A percentile compares a stretch with the other conserved stretches of the same genome.
These are phyloP conservation scores for Phytophthora constricta DNA, from an alignment of 352 stramenopile species.

Conservation along the genomic window DNA sequence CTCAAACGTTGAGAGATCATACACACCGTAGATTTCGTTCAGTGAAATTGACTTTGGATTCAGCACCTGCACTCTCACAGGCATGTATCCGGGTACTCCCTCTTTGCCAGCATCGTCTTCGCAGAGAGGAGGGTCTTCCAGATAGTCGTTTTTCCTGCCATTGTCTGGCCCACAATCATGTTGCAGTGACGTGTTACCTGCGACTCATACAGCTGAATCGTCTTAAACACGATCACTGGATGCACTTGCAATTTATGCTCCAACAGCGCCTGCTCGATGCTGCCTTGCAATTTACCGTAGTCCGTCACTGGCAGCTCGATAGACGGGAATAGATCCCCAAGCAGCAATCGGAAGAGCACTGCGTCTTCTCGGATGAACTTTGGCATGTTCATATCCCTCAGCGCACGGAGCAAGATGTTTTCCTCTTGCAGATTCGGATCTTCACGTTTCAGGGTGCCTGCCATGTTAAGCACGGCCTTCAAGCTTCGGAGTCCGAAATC, in stretches of 20 bases:
- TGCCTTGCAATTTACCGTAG: conserved; percentile 91
- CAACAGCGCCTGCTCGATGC: conserved; percentile 87
- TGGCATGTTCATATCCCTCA: conserved; percentile 96
- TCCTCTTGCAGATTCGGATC: conserved; percentile 96
- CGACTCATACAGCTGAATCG: conserved; percentile 95
- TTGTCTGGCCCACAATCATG: conserved; percentile 94
- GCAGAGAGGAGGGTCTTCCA: conserved; percentile 81
- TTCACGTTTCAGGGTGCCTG: conserved; percentile 92
- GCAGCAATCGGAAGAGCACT: conserved; percentile 90
- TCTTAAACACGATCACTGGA: conserved; percentile 93
- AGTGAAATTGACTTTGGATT: conserved; percentile 92
- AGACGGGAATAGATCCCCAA: conserved; percentile 90
- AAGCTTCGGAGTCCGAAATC: conserved; percentile 85
- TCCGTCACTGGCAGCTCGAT: conserved; percentile 90
- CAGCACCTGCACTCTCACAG: conserved; percentile 86
- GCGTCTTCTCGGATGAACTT: conserved; percentile 96
- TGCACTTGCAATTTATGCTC: conserved; percentile 91
- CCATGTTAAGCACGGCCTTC: conserved; percentile 89
- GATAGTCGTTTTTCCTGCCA: conserved; percentile 91
- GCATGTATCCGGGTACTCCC: conserved; percentile 72
- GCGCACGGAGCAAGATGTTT: conserved; percentile 94
- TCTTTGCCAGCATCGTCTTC: conserved; percentile 85
- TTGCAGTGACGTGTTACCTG: conserved; percentile 95
- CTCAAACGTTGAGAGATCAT: conserved; percentile 87
- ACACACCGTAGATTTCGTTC: conserved; percentile 92